phyloP scores from a whole-genome alignment of 2,329 filamentous ascomycete species.

The Hypoxylon sp. region DNA sequence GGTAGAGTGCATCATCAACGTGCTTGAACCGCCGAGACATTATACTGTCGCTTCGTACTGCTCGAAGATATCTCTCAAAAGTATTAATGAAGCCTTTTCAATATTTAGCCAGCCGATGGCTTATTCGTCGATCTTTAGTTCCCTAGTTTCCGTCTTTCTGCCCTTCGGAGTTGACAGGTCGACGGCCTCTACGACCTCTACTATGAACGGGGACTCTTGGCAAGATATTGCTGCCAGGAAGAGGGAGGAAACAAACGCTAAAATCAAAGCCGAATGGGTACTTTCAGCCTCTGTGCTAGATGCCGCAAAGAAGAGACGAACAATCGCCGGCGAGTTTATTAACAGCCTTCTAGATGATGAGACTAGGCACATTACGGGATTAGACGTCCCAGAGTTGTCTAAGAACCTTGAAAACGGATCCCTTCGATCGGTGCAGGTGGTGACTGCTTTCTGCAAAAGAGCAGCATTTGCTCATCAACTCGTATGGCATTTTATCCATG shows the following conservation, averaged over 20 bases:
- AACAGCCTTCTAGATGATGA: conserved; percentile 11
- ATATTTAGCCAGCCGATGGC: no score
- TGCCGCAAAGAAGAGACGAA: neutral
- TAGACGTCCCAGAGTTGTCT: conserved; percentile 6
- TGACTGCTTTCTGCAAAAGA: conserved; percentile 18
- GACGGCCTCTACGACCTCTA: neutral
- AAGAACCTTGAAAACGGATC: conserved; percentile 2
- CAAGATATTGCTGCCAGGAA: conserved; percentile 1
- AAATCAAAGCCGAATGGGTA: conserved; percentile 19
- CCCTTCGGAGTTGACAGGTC: neutral
- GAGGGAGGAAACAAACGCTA: conserved; percentile 2
- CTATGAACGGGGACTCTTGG: neutral
- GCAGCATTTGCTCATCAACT: conserved; percentile 19
- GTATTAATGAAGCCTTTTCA: no score
- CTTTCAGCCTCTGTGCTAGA: neutral
- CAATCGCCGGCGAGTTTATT: conserved; percentile 16
- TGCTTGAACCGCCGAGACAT: no score
- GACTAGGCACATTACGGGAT: conserved; percentile 5
- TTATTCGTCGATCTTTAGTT: neutral
- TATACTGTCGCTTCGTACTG: no score
- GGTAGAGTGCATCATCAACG: no score
- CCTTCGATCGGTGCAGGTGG: neutral
- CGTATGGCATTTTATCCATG: neutral
- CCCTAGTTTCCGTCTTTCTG: neutral
- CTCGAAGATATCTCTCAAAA: no score